Evolutionary conservation across 352 stramenopile species (phyloP), one percentile per base, ranked within the genome.

Genomic region (Elongisporangium undulatum): DNA sequence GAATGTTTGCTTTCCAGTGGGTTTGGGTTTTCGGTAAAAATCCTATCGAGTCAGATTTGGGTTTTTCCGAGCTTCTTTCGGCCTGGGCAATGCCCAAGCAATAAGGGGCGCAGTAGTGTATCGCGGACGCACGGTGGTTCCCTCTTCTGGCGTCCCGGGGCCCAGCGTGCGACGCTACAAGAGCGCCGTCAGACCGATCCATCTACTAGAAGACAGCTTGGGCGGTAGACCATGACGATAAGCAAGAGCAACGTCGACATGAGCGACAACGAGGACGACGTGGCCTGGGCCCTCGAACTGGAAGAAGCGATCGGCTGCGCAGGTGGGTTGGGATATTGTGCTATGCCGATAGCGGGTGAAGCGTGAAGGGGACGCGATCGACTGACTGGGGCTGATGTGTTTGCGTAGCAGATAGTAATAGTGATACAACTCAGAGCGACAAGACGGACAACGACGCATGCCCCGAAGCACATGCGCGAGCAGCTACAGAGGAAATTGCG

Each of bases 141-240:
- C 34, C 34, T 45, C 34, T 45, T 45, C 34, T 45, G 7, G 34
- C 12, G 34, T 8, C 34, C 34, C 34, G 34, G 34, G 34, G 34
- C 48, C 54, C 20, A 3, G 34, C 23, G 26, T 38, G 54, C 59
- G 55, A 64, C 54, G 34, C 34, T 45, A 10, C 9, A 10, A 16
- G 34, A 45, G 34, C 17, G 34, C 34, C 34, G 17, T 45, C 34
- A 45, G 34, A 10, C 6, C 34, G 34, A 17, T 12, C 13, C 34
- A 17, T 45, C 34, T 45, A 45, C 34, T 12, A 45, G 6, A 2
- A 45, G 34, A 45, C 34, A 39, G 34, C 34, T 45, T 45, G 10
- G 16, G 34, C 17, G 13, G 13, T 45, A 16, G 34, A 17, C 10
- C 34, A 45, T 45, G 34, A 45, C 13, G 34, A 45, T 45, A 12